These are phyloP conservation scores for Hagleromyces aurorensis DNA, from an alignment of 805 yeast genomes.

Conservation along the genomic window DNA sequence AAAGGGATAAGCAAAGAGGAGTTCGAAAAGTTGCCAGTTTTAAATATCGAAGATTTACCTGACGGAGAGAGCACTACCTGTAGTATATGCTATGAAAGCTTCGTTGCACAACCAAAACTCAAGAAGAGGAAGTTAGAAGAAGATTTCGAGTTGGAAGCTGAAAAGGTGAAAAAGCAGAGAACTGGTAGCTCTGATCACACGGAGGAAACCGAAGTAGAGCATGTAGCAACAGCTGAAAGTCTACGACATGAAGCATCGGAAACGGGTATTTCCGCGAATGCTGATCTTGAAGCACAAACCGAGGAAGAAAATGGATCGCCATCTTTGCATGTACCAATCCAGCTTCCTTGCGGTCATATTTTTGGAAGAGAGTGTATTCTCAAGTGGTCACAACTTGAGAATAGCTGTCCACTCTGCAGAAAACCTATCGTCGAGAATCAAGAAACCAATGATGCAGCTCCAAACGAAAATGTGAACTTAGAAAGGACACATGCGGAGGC, in stretches of 20 bases:
- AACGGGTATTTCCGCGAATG: not conserved
- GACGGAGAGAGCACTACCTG: conserved; percentile 35
- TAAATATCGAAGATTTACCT: conserved; percentile 27
- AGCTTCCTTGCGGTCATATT: conserved; percentile 77
- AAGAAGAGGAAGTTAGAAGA: conserved; percentile 22
- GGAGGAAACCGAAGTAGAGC: conserved; percentile 6
- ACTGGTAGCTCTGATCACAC: conserved; percentile 10
- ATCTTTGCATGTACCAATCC: conserved; percentile 55
- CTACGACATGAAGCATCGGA: not conserved
- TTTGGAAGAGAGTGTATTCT: conserved; percentile 82
- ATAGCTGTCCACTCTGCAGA: conserved; percentile 85
- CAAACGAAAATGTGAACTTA: conserved; percentile 5
- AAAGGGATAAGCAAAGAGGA: conserved; percentile 46
- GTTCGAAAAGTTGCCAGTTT: conserved; percentile 43
- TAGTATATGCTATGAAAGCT: conserved; percentile 58
- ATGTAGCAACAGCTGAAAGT: conserved; percentile 2
- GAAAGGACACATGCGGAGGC: conserved; percentile 20
- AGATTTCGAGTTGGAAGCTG: conserved; percentile 17
- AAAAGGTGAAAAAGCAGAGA: conserved; percentile 16
- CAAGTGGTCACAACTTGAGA: conserved; percentile 71
- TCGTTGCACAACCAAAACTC: conserved; percentile 24
- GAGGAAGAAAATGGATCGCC: conserved; percentile 14
- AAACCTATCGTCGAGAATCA: conserved; percentile 35
- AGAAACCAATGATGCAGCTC: conserved; percentile 4
- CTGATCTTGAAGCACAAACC: conserved; percentile 2